These are phyloP conservation scores for Fusarium drepaniforme DNA, from an alignment of 2,329 filamentous ascomycete species.

Conservation along the genomic window DNA sequence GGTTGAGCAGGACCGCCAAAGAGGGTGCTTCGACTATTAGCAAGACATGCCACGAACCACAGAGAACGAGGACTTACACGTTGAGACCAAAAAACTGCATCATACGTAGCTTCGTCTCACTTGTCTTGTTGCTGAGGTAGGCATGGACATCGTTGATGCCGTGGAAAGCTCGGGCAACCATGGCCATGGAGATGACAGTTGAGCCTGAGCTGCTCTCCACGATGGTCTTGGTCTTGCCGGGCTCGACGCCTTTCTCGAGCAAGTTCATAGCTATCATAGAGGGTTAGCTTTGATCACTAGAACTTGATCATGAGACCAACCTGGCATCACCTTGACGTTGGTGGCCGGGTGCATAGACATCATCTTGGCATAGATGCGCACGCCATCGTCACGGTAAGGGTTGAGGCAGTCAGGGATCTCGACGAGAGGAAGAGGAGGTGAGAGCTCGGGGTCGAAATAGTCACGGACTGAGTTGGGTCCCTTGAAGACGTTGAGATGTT, in stretches of 20 bases:
- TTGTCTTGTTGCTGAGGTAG: slow-evolving; percentile 63
- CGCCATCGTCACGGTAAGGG: slow-evolving; percentile 66
- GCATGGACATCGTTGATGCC: slow-evolving; percentile 57
- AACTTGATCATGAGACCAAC: slow-evolving; percentile 44
- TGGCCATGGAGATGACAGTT: slow-evolving; percentile 69
- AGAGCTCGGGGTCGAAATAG: slow-evolving; percentile 69
- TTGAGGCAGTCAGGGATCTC: slow-evolving; percentile 70
- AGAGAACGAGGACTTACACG: slow-evolving; percentile 41
- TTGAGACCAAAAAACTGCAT: slow-evolving; percentile 51
- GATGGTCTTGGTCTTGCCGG: slow-evolving; percentile 62
- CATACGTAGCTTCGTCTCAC: slow-evolving; percentile 47
- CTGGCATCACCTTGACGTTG: slow-evolving; percentile 73
- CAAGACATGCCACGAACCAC: background rate
- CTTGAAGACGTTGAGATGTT: slow-evolving; percentile 64
- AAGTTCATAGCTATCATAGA: slow-evolving; percentile 56
- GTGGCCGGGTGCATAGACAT: slow-evolving; percentile 72
- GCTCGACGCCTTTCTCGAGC: slow-evolving; percentile 58
- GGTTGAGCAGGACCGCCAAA: slow-evolving; percentile 51
- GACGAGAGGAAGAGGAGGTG: slow-evolving; percentile 69
- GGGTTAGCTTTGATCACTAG: slow-evolving; percentile 15
- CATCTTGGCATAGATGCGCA: slow-evolving; percentile 74
- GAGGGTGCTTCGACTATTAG: slow-evolving; percentile 42
- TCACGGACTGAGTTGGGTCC: slow-evolving; percentile 67
- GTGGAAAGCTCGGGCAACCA: slow-evolving; percentile 49
- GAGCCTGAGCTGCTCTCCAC: slow-evolving; percentile 73